Conservation (phyloP, 306 rosid species). For the Castanospermum australe region DNA sequence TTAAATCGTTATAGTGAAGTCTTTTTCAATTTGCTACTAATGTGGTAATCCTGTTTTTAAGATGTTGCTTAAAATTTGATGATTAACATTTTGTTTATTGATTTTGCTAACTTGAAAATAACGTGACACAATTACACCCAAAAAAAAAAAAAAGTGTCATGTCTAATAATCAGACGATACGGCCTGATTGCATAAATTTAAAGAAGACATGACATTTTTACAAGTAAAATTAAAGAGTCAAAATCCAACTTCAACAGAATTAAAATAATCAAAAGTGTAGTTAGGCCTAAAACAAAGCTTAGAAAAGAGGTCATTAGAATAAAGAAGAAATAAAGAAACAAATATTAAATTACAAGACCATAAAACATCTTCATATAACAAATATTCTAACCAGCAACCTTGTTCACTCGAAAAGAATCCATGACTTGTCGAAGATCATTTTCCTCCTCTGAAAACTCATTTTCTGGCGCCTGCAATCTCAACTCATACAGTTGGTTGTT, state of each 20-base stretch:
- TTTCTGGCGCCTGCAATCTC: conserved; percentile 89
- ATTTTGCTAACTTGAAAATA: not conserved
- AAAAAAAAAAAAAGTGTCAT: not conserved
- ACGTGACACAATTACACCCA: not conserved
- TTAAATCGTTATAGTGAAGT: not conserved
- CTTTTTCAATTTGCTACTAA: not conserved
- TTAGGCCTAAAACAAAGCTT: not conserved
- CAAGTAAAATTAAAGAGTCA: not conserved
- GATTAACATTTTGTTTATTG: not conserved
- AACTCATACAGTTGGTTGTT: conserved; percentile 85
- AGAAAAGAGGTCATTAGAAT: not conserved
- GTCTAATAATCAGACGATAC: not conserved
- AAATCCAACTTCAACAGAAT: not conserved
- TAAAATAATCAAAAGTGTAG: not conserved
- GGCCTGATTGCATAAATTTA: not conserved
- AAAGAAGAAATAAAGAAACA: not conserved
- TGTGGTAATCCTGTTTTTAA: not conserved
- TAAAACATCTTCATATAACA: not conserved
- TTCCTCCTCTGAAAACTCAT: conserved; percentile 78
- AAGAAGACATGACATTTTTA: not conserved
- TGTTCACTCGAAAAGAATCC: conserved; percentile 91
- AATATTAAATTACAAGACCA: not conserved
- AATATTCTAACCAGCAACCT: conserved; percentile 35
- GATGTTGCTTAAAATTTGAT: not conserved
- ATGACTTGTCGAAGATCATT: conserved; percentile 73